Evolutionary conservation across 1,139 yeast species (phyloP).

Genomic region (Zygosaccharomyces sapae): DNA sequence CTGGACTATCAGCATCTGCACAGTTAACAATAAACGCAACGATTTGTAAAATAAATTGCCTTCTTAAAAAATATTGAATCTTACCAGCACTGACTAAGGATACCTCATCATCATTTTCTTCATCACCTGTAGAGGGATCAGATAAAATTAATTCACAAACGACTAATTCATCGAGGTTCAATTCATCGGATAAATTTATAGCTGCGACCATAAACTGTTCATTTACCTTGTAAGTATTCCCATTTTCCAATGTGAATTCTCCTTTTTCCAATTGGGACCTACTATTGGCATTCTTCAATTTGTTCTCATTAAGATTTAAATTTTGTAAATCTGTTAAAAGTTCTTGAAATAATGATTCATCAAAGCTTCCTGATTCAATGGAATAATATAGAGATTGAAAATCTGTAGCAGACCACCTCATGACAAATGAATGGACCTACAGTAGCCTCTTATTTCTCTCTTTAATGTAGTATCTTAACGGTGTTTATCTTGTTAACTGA

Average conservation of each 20-base stretch:
- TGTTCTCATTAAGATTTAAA: slow-evolving; percentile 24
- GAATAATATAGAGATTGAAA: slow-evolving; percentile 33
- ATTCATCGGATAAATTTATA: slow-evolving; percentile 55
- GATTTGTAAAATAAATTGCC: slow-evolving; percentile 67
- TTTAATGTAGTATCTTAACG: not conserved
- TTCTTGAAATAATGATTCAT: slow-evolving; percentile 22
- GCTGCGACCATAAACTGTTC: slow-evolving; percentile 50
- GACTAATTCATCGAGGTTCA: slow-evolving; percentile 63
- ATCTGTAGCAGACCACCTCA: slow-evolving; percentile 28
- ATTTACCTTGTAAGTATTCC: slow-evolving; percentile 46
- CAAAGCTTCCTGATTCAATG: slow-evolving; percentile 25
- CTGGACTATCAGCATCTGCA: slow-evolving; percentile 22
- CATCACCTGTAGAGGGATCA: slow-evolving; percentile 5
- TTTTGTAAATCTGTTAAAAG: slow-evolving; percentile 29
- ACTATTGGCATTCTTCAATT: slow-evolving; percentile 47
- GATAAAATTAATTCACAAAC: slow-evolving; percentile 53
- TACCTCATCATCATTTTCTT: slow-evolving; percentile 39
- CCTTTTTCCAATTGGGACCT: slow-evolving; percentile 53
- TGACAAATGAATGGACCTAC: slow-evolving; percentile 6
- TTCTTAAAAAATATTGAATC: slow-evolving; percentile 64
- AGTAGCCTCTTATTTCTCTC: not conserved
- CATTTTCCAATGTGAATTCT: slow-evolving; percentile 48
- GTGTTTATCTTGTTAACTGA: slow-evolving; percentile 1
- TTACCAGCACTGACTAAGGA: slow-evolving; percentile 63
- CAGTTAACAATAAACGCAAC: slow-evolving; percentile 52